phyloP scores from a whole-genome alignment of 2,329 filamentous ascomycete species.

The Aspergillus hortae region DNA sequence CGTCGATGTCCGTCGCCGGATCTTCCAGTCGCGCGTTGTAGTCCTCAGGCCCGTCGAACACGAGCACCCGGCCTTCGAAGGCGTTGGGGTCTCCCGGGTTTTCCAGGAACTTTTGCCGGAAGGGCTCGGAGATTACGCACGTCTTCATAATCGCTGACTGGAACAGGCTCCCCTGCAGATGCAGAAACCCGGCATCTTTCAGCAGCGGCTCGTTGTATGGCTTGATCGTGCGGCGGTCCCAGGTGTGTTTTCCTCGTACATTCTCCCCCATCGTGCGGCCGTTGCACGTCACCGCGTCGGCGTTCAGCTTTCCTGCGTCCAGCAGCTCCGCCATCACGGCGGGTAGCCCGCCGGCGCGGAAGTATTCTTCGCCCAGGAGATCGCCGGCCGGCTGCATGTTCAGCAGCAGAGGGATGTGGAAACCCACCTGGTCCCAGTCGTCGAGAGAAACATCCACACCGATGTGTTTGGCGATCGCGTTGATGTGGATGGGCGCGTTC shows the following conservation, averaged over 20 bases:
- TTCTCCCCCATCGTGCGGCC: slow-evolving; percentile 46
- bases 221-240: slow-evolving; percentile 49
- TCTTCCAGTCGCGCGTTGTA: slow-evolving; percentile 45
- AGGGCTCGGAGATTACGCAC: slow-evolving; percentile 47
- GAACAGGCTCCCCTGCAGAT: slow-evolving; percentile 48
- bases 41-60: slow-evolving; percentile 52
- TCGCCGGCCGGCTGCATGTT: slow-evolving; percentile 56
- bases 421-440: slow-evolving; percentile 54
- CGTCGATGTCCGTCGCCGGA: slow-evolving; percentile 37
- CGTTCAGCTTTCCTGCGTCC: slow-evolving; percentile 46
- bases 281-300: slow-evolving; percentile 44
- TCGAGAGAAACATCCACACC: slow-evolving; percentile 50
- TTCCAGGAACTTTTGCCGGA: slow-evolving; percentile 44
- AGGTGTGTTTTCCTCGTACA: slow-evolving; percentile 43
- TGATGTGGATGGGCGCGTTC: slow-evolving; percentile 56
- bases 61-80: slow-evolving; percentile 46
- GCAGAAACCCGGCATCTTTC: slow-evolving; percentile 50
- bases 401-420: slow-evolving; percentile 49
- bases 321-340: slow-evolving; percentile 54
- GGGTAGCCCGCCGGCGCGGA: slow-evolving; percentile 51
- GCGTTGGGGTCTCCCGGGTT: slow-evolving; percentile 47
- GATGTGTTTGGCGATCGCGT: slow-evolving; percentile 53
- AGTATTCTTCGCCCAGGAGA: slow-evolving; percentile 53
- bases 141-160: slow-evolving; percentile 54
- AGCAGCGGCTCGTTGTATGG: slow-evolving; percentile 46